These are phyloP conservation scores for Coelastrella sp. DNA, from an alignment of 139 green algal genomes.

Conservation along the genomic window DNA sequence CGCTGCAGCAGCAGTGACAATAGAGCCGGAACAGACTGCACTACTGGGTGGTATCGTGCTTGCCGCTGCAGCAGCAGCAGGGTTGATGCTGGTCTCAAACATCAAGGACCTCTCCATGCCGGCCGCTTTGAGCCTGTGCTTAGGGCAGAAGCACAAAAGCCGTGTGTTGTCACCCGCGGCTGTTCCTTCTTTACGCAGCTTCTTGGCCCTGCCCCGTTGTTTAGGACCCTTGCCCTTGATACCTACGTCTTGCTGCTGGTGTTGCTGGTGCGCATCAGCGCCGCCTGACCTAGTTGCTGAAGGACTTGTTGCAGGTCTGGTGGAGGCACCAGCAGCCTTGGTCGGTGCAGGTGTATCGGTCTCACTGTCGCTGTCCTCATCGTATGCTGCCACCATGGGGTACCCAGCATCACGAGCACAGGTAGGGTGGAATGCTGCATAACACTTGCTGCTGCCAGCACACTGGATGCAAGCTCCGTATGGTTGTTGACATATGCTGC, in stretches of 20 bases:
- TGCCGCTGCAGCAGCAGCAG: conserved; percentile 5
- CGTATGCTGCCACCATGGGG: conserved; percentile 46
- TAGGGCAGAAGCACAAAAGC: conserved; percentile 72
- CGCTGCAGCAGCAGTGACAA: background rate
- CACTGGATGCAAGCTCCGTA: conserved; percentile 87
- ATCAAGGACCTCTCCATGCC: background rate
- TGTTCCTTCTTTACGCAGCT: conserved; percentile 34
- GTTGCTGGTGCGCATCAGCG: background rate
- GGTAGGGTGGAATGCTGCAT: conserved; percentile 80
- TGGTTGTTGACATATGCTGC: conserved; percentile 76
- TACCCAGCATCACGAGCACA: conserved; percentile 73
- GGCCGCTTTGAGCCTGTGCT: conserved; percentile 50
- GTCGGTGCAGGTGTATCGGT: background rate
- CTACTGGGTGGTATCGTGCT: background rate
- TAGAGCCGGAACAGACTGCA: too few relatives aligned
- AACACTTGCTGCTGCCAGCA: conserved; percentile 66
- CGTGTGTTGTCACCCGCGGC: conserved; percentile 45
- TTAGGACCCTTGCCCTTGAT: background rate
- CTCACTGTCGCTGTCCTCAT: conserved; percentile 46
- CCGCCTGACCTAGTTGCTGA: background rate
- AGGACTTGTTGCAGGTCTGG: background rate
- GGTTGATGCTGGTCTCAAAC: background rate
- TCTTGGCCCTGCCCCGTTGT: background rate
- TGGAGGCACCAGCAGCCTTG: too few relatives aligned
- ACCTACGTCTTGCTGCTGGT: conserved; percentile 13